phyloP scores from a whole-genome alignment of 2,329 filamentous ascomycete species.

The Paramyrothecium roridum region DNA sequence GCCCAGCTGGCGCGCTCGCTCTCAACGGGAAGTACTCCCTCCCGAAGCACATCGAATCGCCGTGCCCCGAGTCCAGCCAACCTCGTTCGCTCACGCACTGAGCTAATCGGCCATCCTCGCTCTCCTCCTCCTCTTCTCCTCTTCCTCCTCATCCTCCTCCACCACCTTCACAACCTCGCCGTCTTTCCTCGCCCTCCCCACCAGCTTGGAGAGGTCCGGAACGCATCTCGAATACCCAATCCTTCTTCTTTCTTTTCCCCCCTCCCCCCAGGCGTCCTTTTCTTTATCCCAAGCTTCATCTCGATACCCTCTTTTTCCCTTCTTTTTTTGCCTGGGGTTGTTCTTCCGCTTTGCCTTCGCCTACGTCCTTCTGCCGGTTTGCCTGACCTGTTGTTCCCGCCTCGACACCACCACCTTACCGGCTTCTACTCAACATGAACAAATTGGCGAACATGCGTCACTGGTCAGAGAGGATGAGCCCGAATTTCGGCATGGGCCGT shows the following conservation, averaged over 20 bases:
- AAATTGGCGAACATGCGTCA: constrained; percentile 70
- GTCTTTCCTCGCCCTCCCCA: neutral
- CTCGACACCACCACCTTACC: constrained; percentile 6
- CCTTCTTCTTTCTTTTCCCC: constrained; percentile 13
- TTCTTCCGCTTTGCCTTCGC: constrained; percentile 5
- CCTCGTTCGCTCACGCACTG: neutral
- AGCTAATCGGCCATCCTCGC: neutral
- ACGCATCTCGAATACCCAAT: constrained; percentile 1
- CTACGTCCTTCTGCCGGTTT: neutral
- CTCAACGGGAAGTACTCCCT: neutral
- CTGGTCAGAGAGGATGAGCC: constrained; percentile 68
- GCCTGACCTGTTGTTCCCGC: constrained; percentile 10
- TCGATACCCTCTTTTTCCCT: constrained; percentile 15
- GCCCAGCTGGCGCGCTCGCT: neutral
- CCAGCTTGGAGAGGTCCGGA: neutral
- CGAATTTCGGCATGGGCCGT: constrained; percentile 63
- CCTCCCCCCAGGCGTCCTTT: neutral
- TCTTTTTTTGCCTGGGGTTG: constrained; percentile 11
- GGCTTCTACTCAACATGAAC: constrained; percentile 53
- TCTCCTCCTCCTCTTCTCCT: neutral
- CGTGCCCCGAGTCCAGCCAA: neutral
- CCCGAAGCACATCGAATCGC: neutral
- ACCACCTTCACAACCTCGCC: neutral
- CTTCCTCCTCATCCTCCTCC: neutral
- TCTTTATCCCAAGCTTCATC: neutral